Conservation (phyloP, 2,329 filamentous ascomycete species). For the Scedosporium dehoogii region DNA sequence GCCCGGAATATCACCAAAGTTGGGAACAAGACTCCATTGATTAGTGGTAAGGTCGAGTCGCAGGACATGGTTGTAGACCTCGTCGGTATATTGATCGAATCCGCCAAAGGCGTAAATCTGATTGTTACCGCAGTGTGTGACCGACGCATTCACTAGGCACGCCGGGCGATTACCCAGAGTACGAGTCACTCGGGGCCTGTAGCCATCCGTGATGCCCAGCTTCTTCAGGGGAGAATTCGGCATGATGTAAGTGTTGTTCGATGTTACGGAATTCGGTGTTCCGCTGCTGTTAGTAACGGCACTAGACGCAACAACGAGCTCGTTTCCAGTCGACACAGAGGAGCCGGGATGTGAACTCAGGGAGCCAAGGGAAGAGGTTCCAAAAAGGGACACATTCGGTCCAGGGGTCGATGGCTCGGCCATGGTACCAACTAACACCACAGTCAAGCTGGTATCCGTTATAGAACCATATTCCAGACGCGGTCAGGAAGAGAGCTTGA, state of each 20-base stretch:
- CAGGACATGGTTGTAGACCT: constrained; percentile 97
- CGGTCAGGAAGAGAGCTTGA: not conserved
- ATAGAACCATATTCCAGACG: not conserved
- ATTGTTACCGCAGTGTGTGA: constrained; percentile 97
- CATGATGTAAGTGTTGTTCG: constrained; percentile 86
- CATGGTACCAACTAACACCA: not conserved
- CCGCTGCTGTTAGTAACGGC: constrained; percentile 12
- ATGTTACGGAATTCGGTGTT: constrained; percentile 40
- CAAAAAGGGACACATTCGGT: not conserved
- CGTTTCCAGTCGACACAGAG: constrained; percentile 16
- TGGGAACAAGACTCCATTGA: constrained; percentile 93
- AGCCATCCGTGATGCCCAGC: constrained; percentile 57
- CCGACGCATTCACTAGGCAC: constrained; percentile 93
- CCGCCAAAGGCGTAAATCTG: constrained; percentile 97
- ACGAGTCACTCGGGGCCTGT: constrained; percentile 74
- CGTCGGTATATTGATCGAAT: constrained; percentile 97
- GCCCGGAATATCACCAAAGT: constrained; percentile 95
- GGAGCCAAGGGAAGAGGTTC: not conserved
- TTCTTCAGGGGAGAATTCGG: constrained; percentile 69
- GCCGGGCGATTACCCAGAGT: constrained; percentile 75
- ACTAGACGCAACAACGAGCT: constrained; percentile 12
- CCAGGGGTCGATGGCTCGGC: not conserved
- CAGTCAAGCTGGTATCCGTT: not conserved
- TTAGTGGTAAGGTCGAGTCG: constrained; percentile 77
- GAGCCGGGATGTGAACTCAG: constrained; percentile 9